Base-by-base conservation (phyloP, 768 basidiomycete species). In the Dacryopinax spathularia region DNA sequence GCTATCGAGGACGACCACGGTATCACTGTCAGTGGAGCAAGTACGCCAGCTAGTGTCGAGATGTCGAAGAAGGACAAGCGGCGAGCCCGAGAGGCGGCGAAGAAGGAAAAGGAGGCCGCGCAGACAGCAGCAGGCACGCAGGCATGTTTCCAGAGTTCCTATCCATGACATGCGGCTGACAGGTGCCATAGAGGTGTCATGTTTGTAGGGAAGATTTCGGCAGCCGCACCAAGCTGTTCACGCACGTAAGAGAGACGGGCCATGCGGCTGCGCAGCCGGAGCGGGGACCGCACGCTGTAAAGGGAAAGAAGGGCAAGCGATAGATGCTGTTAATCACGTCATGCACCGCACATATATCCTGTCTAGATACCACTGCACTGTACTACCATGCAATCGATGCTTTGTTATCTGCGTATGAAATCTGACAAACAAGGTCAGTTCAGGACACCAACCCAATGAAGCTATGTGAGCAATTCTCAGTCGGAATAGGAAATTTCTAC, bases 51-150 rank as follows among this genome's bases (percentile, higher is more conserved):
- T 2, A 64, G 66, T 27, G 22, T 63, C 18, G 71, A 74, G 60
- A 67, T 81, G 65, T 82, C 90, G 5, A 97, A 96, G 74, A 84
- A 82, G 64, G 91, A 96, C 33, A 91, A 86, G 73, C 77, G 94
- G 56, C 80, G 85, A 60, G 85, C 86, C 18, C 79, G 84, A 56
- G 89, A 95, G 72, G 83, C 77, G 2, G 78, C 82, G 56, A 90
- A 85, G 77, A 91, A 87, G 71, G 79, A 76, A 4, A 76, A 77
- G 65, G 72, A 70, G 43, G 76, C 69, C 15, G 74, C 75, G 39
- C 70, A 71, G 34, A 70, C 68, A 34, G 71, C 66, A 25, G 74
- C 70, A 60, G 48, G n/a, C n/a, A n/a, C n/a, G n/a, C n/a, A n/a
- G n/a, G n/a, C n/a, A n/a, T n/a, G n/a, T n/a, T n/a, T n/a, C n/a